These are phyloP conservation scores for Colletotrichum sansevieriae DNA, from an alignment of 2,329 filamentous ascomycete genomes.

Conservation along the genomic window DNA sequence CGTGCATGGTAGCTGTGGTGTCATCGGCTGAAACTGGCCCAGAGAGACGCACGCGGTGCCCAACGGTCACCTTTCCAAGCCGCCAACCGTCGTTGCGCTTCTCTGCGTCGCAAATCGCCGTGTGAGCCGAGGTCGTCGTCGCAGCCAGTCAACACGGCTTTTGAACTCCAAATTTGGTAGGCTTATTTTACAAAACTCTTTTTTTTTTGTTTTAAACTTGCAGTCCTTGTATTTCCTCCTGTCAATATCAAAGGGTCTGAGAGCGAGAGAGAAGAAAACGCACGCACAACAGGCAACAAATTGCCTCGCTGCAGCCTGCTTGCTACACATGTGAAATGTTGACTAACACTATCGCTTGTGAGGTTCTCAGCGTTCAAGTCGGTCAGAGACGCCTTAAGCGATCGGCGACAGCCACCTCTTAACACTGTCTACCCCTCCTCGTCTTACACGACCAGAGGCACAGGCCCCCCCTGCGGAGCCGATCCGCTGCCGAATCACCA, in stretches of 20 bases:
- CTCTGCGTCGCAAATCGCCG: constrained; percentile 1
- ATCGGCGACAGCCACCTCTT: not conserved
- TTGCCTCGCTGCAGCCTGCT: constrained; percentile 3
- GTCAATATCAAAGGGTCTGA: not conserved
- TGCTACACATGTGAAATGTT: constrained; percentile 39
- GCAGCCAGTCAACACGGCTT: constrained; percentile 4
- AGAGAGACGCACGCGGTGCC: constrained; percentile 2
- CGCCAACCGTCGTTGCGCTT: constrained; percentile 6
- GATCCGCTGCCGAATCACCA: constrained; percentile 37
- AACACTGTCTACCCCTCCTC: constrained; percentile 9
- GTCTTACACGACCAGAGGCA: not conserved
- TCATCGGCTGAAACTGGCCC: constrained; percentile 37
- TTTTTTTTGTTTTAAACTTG: constrained; percentile 19
- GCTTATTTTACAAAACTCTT: constrained; percentile 34
- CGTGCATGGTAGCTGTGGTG: constrained; percentile 41
- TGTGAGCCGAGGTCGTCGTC: constrained; percentile 16
- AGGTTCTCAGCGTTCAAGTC: constrained; percentile 18
- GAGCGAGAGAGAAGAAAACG: constrained; percentile 10
- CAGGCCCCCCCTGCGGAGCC: constrained; percentile 25
- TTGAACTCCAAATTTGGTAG: constrained; percentile 36
- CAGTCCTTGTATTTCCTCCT: not conserved
- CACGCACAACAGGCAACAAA: not conserved
- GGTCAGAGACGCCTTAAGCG: constrained; percentile 10
- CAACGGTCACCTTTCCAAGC: constrained; percentile 15
- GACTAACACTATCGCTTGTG: constrained; percentile 31